Conservation (phyloP, 2,329 filamentous ascomycete genomes). For the Septoria linicola region DNA sequence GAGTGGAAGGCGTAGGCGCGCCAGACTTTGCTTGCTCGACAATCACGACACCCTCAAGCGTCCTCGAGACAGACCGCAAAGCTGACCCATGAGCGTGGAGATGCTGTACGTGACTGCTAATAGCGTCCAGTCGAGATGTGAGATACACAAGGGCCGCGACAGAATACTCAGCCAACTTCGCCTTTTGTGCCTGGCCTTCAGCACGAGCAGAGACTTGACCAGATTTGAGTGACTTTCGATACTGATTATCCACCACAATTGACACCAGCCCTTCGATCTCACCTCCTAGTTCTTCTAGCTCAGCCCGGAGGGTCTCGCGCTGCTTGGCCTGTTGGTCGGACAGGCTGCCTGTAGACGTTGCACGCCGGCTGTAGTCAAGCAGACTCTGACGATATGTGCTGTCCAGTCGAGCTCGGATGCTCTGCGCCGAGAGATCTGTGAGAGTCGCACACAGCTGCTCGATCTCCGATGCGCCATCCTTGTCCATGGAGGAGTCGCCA, state of each 20-base stretch:
- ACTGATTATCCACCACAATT: conserved; percentile 69
- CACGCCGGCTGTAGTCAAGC: conserved; percentile 6
- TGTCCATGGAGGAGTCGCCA: conserved; percentile 47
- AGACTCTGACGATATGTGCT: conserved; percentile 46
- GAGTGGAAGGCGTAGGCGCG: conserved; percentile 26
- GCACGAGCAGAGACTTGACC: conserved; percentile 39
- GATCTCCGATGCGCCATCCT: conserved; percentile 51
- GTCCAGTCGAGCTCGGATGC: conserved; percentile 50
- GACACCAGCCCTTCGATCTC: conserved; percentile 69
- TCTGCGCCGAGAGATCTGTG: conserved; percentile 41
- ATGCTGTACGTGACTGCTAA: conserved; percentile 32
- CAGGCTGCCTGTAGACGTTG: conserved; percentile 27
- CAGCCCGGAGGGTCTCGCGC: conserved; percentile 55
- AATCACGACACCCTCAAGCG: conserved; percentile 25
- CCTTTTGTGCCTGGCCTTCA: conserved; percentile 39
- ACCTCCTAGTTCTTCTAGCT: conserved; percentile 67
- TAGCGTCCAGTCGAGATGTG: conserved; percentile 33
- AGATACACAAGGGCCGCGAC: conserved; percentile 45
- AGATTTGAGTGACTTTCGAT: conserved; percentile 60
- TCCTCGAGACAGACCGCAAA: conserved; percentile 27
- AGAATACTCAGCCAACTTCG: conserved; percentile 47
- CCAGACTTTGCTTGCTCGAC: conserved; percentile 14
- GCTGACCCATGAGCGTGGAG: conserved; percentile 31
- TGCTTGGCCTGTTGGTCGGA: conserved; percentile 27
- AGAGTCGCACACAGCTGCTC: conserved; percentile 55